Evolutionary conservation across 2,329 filamentous ascomycete species (phyloP).

Genomic region (Tolypocladium nubicola): DNA sequence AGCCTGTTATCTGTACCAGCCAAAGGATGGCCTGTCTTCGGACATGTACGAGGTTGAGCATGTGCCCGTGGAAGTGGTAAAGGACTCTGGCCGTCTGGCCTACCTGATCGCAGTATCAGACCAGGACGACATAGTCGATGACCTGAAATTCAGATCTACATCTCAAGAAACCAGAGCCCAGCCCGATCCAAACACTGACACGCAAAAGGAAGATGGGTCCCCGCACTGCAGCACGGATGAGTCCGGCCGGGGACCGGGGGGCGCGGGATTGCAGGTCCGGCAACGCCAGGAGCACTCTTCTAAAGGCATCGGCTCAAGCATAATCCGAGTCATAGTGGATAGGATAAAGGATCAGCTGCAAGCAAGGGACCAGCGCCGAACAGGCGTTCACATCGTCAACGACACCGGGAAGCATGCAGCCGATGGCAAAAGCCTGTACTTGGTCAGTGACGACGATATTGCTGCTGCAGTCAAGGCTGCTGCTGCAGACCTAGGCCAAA

Average conservation of each 20-base stretch:
- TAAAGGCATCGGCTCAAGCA: not conserved
- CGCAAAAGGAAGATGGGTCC: too few relatives aligned
- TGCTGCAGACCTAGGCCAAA: not conserved
- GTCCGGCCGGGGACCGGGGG: not conserved
- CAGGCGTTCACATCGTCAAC: not conserved
- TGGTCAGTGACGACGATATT: conserved; percentile 7
- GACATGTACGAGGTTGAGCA: conserved; percentile 4
- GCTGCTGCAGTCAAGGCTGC: conserved; percentile 1
- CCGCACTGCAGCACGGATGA: not conserved
- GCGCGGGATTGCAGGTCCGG: not conserved
- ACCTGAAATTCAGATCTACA: not conserved
- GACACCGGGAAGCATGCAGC: not conserved
- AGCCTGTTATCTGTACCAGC: conserved; percentile 5
- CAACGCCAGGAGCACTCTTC: not conserved
- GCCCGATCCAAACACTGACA: too few relatives aligned
- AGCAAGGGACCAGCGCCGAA: not conserved
- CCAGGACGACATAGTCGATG: not conserved
- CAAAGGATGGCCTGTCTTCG: not conserved
- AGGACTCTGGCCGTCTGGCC: conserved; percentile 1
- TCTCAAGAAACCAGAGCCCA: not conserved
- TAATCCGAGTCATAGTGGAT: not conserved
- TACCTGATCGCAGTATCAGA: conserved; percentile 5
- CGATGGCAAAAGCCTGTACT: conserved; percentile 3
- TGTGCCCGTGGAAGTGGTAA: conserved; percentile 4
- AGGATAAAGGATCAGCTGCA: conserved; percentile 2